A percentile compares a stretch with the other conserved stretches of the same genome.
These are phyloP conservation scores for Bretziella fagacearum DNA, from an alignment of 2,329 filamentous ascomycete species.

Conservation along the genomic window DNA sequence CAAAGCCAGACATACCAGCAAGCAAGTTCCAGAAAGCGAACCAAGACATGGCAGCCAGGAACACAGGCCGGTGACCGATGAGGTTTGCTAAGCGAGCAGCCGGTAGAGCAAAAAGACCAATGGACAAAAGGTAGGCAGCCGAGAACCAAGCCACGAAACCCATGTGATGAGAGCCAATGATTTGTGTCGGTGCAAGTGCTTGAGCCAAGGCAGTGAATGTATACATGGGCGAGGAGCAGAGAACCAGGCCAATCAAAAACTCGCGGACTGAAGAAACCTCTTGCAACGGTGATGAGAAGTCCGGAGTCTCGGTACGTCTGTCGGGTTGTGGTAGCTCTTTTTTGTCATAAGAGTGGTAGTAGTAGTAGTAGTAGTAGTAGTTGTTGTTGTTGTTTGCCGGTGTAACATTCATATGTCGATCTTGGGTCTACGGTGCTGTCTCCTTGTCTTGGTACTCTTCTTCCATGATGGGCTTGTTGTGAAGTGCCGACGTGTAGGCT, in stretches of 20 bases:
- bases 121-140: slow-evolving; percentile 37
- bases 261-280: slow-evolving; percentile 14
- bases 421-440: not conserved
- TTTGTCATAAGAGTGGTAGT: not conserved
- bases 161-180: slow-evolving; percentile 13
- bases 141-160: slow-evolving; percentile 29
- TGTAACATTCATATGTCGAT: not conserved
- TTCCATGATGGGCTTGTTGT: slow-evolving; percentile 5
- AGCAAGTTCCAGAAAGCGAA: slow-evolving; percentile 35
- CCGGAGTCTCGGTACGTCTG: not conserved
- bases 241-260: slow-evolving; percentile 13
- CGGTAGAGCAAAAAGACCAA: slow-evolving; percentile 40
- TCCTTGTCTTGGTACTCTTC: not conserved
- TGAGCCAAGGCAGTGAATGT: slow-evolving; percentile 13
- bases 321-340: slow-evolving; percentile 1
- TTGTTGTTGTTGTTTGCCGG: not conserved
- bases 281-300: slow-evolving; percentile 1
- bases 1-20: slow-evolving; percentile 23
- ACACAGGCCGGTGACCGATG: slow-evolving; percentile 38
- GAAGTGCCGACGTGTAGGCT: slow-evolving; percentile 2
- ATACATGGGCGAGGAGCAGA: slow-evolving; percentile 12
- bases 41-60: slow-evolving; percentile 37
- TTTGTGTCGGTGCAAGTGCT: slow-evolving; percentile 12
- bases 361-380: not conserved
- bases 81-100: slow-evolving; percentile 39